These are phyloP conservation scores for Mytilinidion resinicola DNA, from an alignment of 495 filamentous ascomycete species.

Conservation along the genomic window DNA sequence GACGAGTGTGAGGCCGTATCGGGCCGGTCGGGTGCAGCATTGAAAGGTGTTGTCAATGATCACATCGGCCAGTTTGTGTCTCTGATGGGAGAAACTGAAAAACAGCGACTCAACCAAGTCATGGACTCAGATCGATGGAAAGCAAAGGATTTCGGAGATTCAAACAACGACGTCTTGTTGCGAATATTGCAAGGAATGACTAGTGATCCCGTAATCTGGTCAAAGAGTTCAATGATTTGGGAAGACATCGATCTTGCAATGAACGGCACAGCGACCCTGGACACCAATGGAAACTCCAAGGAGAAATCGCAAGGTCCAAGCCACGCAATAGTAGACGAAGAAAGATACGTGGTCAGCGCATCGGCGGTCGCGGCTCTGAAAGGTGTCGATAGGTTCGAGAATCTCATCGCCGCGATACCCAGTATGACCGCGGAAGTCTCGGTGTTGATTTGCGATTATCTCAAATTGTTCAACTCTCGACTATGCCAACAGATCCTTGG, in stretches of 20 bases:
- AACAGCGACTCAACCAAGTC: slow-evolving; percentile 68
- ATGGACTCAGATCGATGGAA: slow-evolving; percentile 92
- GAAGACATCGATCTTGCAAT: slow-evolving; percentile 29
- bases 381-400: slow-evolving; percentile 74
- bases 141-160: slow-evolving; percentile 73
- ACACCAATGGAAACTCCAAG: slow-evolving; percentile 52
- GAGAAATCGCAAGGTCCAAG: slow-evolving; percentile 53
- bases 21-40: slow-evolving; percentile 70
- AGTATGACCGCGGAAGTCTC: slow-evolving; percentile 82
- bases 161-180: slow-evolving; percentile 54
- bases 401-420: slow-evolving; percentile 75
- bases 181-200: slow-evolving; percentile 74
- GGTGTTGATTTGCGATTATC: slow-evolving; percentile 60
- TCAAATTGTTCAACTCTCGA: slow-evolving; percentile 89
- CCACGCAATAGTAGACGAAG: slow-evolving; percentile 69
- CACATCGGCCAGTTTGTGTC: slow-evolving; percentile 89
- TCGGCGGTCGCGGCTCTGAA: slow-evolving; percentile 72
- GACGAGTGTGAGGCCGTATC: slow-evolving; percentile 97
- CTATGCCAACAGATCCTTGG: slow-evolving; percentile 91
- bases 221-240: slow-evolving; percentile 66
- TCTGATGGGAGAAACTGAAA: slow-evolving; percentile 65
- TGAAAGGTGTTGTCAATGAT: slow-evolving; percentile 83
- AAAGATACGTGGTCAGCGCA: slow-evolving; percentile 77
- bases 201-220: slow-evolving; percentile 70
- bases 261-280: slow-evolving; percentile 27